phyloP scores from a whole-genome alignment of 2,329 filamentous ascomycete species.

The Trichoderma sp. region DNA sequence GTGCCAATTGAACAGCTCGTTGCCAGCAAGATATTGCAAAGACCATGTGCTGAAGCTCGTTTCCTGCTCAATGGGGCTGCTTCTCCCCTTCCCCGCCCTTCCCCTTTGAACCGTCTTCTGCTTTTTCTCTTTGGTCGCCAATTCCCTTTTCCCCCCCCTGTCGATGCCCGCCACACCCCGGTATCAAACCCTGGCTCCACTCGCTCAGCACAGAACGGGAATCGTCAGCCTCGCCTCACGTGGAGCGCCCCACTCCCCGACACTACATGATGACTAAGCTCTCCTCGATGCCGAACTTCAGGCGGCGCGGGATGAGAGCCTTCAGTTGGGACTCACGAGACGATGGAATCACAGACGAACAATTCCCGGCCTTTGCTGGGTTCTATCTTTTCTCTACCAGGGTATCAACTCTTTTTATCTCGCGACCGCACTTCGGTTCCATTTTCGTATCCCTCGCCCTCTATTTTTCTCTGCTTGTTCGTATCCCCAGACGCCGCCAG shows the following conservation, averaged over 20 bases:
- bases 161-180: constrained; percentile 4
- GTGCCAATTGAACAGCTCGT: not conserved
- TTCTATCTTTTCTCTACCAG: constrained; percentile 15
- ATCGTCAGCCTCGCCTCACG: constrained; percentile 39
- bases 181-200: constrained; percentile 14
- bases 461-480: constrained; percentile 12
- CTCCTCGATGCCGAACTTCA: constrained; percentile 17
- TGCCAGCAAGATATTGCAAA: not conserved
- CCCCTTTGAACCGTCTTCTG: not conserved
- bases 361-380: not conserved
- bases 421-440: not conserved
- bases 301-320: not conserved
- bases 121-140: not conserved
- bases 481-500: not conserved
- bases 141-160: not conserved
- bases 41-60: not conserved
- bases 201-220: constrained; percentile 19
- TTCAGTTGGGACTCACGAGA: not conserved
- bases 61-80: not conserved
- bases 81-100: too few species aligned
- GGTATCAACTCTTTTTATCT: constrained; percentile 32
- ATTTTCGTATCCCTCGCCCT: constrained; percentile 28
- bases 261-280: constrained; percentile 35
- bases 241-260: constrained; percentile 36
- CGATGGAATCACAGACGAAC: not conserved